Conservation (phyloP, 75 land plant species). For the Sequoia sempervirens region DNA sequence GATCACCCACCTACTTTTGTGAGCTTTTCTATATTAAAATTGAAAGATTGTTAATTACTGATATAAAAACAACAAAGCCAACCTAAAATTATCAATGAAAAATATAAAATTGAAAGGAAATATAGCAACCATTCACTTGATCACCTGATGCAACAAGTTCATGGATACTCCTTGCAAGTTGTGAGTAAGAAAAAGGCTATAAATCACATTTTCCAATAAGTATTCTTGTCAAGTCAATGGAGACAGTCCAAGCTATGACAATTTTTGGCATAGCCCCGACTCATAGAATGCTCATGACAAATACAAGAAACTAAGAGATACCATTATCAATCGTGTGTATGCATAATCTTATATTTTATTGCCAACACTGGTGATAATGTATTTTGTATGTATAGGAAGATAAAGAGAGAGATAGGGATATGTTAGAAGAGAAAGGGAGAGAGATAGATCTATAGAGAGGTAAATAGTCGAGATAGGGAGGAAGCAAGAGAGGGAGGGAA, state of each 20-base stretch:
- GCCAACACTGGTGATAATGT: neutral
- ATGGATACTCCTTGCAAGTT: conserved; percentile 84
- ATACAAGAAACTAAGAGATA: conserved; percentile 5
- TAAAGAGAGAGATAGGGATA: too few relatives aligned
- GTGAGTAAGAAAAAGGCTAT: conserved; percentile 91
- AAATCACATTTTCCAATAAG: neutral
- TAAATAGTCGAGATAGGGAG: too few relatives aligned
- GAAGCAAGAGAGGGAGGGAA: too few relatives aligned
- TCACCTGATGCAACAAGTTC: conserved; percentile 90
- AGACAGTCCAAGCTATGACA: neutral
- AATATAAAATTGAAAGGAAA: neutral
- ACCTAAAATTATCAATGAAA: neutral
- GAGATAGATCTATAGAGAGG: too few relatives aligned
- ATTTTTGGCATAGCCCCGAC: neutral
- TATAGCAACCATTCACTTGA: conserved; percentile 49
- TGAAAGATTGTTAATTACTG: conserved; percentile 1
- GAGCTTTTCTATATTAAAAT: conserved; percentile 65
- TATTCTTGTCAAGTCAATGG: neutral
- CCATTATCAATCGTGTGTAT: neutral
- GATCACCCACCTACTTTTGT: conserved; percentile 76
- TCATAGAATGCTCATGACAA: neutral
- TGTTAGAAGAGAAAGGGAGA: too few relatives aligned
- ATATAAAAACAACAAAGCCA: neutral
- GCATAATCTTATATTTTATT: neutral
- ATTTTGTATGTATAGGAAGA: neutral